phyloP scores from a whole-genome alignment of 306 rosid genomes.

The Vachellia pachyceras region DNA sequence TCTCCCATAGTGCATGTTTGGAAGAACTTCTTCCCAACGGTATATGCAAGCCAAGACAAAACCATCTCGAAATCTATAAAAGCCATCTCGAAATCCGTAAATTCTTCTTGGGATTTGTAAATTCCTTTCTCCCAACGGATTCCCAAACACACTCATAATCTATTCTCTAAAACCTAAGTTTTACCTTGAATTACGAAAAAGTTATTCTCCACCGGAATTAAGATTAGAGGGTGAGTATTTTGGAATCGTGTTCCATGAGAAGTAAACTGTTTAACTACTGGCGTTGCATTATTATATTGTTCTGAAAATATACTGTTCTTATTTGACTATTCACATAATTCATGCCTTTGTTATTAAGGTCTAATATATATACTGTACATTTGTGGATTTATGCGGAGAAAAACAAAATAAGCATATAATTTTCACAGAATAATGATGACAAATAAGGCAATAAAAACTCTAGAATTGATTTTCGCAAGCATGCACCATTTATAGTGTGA shows the following conservation, averaged over 20 bases:
- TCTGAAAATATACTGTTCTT: neutral
- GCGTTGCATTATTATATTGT: neutral
- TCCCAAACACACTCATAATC: too few species aligned
- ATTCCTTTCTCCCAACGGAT: too few species aligned
- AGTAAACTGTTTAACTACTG: slow-evolving; percentile 30
- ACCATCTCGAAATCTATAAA: too few species aligned
- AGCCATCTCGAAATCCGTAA: too few species aligned
- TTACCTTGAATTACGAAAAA: too few species aligned
- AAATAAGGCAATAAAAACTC: neutral
- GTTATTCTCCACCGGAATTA: too few species aligned
- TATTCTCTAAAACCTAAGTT: too few species aligned
- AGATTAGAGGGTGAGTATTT: neutral
- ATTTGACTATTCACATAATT: slow-evolving; percentile 36
- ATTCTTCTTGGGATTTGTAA: too few species aligned
- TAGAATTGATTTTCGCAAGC: slow-evolving; percentile 22
- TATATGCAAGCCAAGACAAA: too few species aligned
- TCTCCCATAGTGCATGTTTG: too few species aligned
- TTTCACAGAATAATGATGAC: slow-evolving; percentile 34
- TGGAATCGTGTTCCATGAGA: slow-evolving; percentile 36
- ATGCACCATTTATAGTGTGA: slow-evolving; percentile 36
- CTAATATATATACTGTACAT: neutral
- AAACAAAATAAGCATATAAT: neutral
- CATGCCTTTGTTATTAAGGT: slow-evolving; percentile 34
- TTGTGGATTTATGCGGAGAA: slow-evolving; percentile 35
- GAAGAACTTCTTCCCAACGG: too few species aligned